Base-by-base conservation (phyloP, 1,284 basidiomycete genomes). In the Malassezia obtusa region DNA sequence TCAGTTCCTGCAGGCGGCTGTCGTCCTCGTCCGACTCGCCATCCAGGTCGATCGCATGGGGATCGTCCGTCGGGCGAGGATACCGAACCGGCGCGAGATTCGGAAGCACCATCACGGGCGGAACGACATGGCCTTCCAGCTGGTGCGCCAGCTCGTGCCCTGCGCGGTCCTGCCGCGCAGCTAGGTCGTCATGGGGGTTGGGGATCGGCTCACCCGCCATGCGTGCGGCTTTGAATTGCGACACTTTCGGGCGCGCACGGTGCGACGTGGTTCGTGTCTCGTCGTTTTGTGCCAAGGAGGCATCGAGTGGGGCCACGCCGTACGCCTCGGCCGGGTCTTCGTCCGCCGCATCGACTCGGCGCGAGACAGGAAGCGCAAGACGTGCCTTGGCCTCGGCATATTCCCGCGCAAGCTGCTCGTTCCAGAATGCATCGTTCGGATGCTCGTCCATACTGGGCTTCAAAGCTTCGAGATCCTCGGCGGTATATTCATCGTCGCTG, bases 361-460 rank as follows among this genome's bases (percentile, higher is more conserved):
- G 41, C 22, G 7, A 32, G n/a, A 14, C 22, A 1, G n/a, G 32
- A 17, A 45, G 22, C 33, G 47, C 26, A 12, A 55, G 38, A n/a
- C 57, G 57, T 6, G 61, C 63, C 31, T 61, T 58, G n/a, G 68
- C 68, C 52, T 59, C 51, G 7, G 62, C 66, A 39, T 73, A 73
- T 53, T 66, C 67, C 17, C 48, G 50, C 43, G 66, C 50, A 33
- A 73, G 54, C 22, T 70, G 64, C 4, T 63, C 60, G 25, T 60
- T 48, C 15, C 57, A 54, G 21, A 54, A 52, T 5, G 60, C 45
- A 11, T 54, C 58, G 3, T 51, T 55, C 17, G 49, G 31, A 32
- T 63, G 59, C 7, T 31, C 57, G 7, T 61, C 56, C 58, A 71
- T 58, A 22, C 31, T 39, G 1, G 70, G 70, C 21, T 59, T 62